Base-by-base conservation (phyloP, 2,329 filamentous ascomycete genomes). In the Metarhizium guizhouense region DNA sequence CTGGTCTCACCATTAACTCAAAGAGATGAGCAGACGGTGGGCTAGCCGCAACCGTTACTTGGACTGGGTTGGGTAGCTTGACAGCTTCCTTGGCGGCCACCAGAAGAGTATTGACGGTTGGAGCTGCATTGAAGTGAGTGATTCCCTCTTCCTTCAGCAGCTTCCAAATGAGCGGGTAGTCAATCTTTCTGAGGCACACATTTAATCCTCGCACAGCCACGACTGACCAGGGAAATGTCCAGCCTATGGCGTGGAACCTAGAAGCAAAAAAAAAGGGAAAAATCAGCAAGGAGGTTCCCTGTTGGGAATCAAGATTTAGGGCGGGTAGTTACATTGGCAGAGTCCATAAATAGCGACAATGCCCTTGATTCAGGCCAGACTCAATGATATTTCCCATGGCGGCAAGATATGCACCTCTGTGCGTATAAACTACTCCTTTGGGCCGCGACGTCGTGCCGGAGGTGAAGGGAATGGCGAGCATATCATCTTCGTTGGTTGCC, bases 121-220 rank as follows among this genome's bases (percentile, higher is more conserved):
- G 94, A 0, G 93, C 94, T 1, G 93, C 93, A 66, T 93, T 95
- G 75, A 95, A 97, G 71, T 99, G 94, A 0, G 91, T 97, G 60
- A 99, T 87, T 6, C 82, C 77, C 70, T 97, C 89, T 53, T 90
- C 82, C 65, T 91, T 95, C 38, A 99, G 75, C 4, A 99, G 74
- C 51, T 82, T 81, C 94, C 94, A 99, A 58, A 99, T 95, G 57
- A 93, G 78, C 0, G 89, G 84, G 67, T 99, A 99, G 72, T 97
- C 91, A 61, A 99, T 90, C 75, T 96, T 97, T 58, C 94, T 83
- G 18, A 99, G 77, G 65, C 92, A 96, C 68, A 96, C 91, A 70
- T 97, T 91, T 3, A 93, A 95, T n/a, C 93, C 94, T 58, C 94
- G 80, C 4, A 94, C 91, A 1, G 91, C 90, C 11, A 90, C 95